A percentile compares a stretch with the other conserved stretches of the same genome.
Evolutionary conservation across 495 filamentous ascomycete genomes (phyloP).

Genomic region (Penicillium macrosclerotiorum): DNA sequence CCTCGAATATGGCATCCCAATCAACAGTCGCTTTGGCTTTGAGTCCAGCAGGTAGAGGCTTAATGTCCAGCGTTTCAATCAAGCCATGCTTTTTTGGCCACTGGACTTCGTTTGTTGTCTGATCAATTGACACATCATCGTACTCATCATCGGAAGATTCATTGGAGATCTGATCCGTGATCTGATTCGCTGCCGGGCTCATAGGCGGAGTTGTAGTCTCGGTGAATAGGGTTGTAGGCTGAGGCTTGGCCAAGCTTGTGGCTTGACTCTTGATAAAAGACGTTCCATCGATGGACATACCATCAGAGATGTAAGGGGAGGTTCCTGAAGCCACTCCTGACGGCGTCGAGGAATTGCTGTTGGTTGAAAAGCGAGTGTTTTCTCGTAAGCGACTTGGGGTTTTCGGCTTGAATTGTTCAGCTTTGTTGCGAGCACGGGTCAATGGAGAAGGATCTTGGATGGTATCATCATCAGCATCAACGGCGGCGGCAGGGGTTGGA

Average conservation of each 20-base stretch:
- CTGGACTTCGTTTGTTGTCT: neutral
- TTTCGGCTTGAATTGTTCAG: conserved; percentile 47
- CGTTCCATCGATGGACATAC: neutral
- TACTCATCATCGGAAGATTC: too few species aligned
- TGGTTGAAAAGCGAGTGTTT: conserved; percentile 35
- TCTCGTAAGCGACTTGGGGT: conserved; percentile 47
- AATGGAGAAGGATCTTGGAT: conserved; percentile 11
- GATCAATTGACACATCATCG: too few species aligned
- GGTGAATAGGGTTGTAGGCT: too few species aligned
- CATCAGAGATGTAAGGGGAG: neutral
- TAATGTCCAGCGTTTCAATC: neutral
- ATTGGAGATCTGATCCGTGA: too few species aligned
- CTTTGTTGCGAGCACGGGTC: conserved; percentile 34
- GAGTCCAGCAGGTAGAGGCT: neutral
- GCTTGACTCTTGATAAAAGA: neutral
- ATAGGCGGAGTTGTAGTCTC: too few species aligned
- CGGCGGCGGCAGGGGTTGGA: neutral
- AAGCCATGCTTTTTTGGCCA: neutral
- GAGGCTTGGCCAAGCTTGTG: too few species aligned
- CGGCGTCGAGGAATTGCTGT: conserved; percentile 4
- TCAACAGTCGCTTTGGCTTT: too few species aligned
- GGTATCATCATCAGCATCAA: neutral
- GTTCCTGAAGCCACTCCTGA: neutral
- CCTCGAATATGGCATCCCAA: neutral
- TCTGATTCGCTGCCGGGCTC: too few species aligned